Evolutionary conservation across 2,329 filamentous ascomycete species (phyloP), one percentile per base, ranked within the genome.

Genomic region (Volutella citrinella): DNA sequence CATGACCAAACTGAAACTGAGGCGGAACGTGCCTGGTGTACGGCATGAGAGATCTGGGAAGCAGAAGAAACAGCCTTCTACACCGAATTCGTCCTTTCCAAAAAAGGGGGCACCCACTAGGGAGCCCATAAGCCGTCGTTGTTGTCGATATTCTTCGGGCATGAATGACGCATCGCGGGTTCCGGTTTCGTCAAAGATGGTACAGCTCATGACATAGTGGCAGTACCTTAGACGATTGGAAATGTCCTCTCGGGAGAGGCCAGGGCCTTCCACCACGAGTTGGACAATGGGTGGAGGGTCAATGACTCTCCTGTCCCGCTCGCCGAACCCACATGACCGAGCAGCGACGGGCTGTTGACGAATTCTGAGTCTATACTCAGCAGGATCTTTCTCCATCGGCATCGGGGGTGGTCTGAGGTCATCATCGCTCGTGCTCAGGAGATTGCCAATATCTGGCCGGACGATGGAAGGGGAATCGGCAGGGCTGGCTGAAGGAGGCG

Each of bases 231-330:
- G 55, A 28, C 67, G 66, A 4, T 56, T 54, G 22, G 52, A 59
- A 12, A 69, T 62, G 43, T 87, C 80, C 27, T 78, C 74, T 24
- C 68, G 61, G 10, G 76, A 69, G 17, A 72, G 55, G 14, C 56
- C 66, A 2, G 75, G 69, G 42, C 82, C 75, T 32, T 78, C 76
- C 36, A 88, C 76, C 18, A 70, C 67, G 28, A 91, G 74, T 55
- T 91, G 80, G 15, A 93, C 76, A 52, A 93, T 91, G 11, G 87
- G 87, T 4, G 87, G 87, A 24, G 87, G 87, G 54, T 93, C 87
- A 43, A 93, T 86, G 12, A 89, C 85, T 42, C 87, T 76, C 23
- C 87, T 77, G 55, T 93, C 87, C 45, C 86, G 74, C 60, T 91
- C 87, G 40, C 87, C 87, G 56, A 89, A 91, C 2, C 87, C 87